A percentile compares a stretch with the other conserved stretches of the same genome.
These are phyloP conservation scores for Amanita polypyramis DNA, from an alignment of 768 basidiomycete species.

Conservation along the genomic window DNA sequence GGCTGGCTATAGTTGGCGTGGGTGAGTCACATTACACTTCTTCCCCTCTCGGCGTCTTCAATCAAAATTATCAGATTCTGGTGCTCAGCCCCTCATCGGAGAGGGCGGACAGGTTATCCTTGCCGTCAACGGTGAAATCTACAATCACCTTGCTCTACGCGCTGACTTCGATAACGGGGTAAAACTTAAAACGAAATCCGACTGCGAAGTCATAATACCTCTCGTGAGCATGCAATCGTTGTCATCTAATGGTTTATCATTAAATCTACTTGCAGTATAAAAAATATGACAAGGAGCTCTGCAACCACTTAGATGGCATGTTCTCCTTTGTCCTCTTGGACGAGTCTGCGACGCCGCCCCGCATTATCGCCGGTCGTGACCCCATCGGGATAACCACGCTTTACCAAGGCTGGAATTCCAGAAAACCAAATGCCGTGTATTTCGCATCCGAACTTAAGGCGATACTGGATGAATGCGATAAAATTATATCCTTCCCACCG, in stretches of 20 bases:
- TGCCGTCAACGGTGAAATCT: constrained; percentile 97
- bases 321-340: constrained; percentile 97
- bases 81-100: constrained; percentile 89
- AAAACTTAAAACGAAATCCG: constrained; percentile 94
- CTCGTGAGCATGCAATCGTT: constrained; percentile 39
- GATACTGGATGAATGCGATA: constrained; percentile 84
- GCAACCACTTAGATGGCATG: constrained; percentile 88
- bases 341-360: constrained; percentile 79
- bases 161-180: constrained; percentile 50
- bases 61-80: constrained; percentile 56
- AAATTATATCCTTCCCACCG: constrained; percentile 92
- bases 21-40: constrained; percentile 40
- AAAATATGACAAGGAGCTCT: constrained; percentile 69
- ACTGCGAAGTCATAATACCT: constrained; percentile 95
- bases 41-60: background rate
- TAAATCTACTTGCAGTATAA: constrained; percentile 48
- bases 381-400: constrained; percentile 98
- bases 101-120: constrained; percentile 78
- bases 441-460: constrained; percentile 97
- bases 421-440: constrained; percentile 71
- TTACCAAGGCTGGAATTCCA: constrained; percentile 91
- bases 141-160: constrained; percentile 86
- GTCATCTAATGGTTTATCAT: background rate
- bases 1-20: constrained; percentile 95
- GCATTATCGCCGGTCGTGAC: constrained; percentile 93